Evolutionary conservation across 2,329 filamentous ascomycete genomes (phyloP).

Genomic region (Diaporthe velutina): DNA sequence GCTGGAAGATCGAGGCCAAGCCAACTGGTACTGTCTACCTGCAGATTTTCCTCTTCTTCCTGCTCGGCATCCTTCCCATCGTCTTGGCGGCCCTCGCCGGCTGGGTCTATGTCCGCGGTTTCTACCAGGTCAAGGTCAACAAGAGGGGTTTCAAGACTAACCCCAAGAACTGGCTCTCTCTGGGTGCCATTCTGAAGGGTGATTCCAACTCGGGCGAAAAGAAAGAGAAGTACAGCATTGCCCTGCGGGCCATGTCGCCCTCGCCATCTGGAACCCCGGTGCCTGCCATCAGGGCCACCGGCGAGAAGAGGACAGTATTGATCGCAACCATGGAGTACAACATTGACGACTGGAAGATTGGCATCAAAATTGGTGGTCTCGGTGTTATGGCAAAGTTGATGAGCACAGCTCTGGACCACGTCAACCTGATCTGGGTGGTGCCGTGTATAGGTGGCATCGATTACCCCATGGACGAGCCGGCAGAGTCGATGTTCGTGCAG

Average conservation of each 20-base stretch:
- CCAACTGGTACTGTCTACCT: conserved; percentile 65
- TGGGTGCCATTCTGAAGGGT: conserved; percentile 38
- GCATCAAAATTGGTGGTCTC: conserved; percentile 78
- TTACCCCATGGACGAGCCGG: conserved; percentile 70
- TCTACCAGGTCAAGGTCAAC: conserved; percentile 69
- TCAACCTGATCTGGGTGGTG: conserved; percentile 76
- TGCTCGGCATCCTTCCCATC: conserved; percentile 66
- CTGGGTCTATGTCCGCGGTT: conserved; percentile 68
- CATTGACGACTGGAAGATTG: conserved; percentile 77
- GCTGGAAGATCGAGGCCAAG: conserved; percentile 61
- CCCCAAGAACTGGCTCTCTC: conserved; percentile 36
- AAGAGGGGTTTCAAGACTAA: conserved; percentile 62
- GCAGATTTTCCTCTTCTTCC: conserved; percentile 66
- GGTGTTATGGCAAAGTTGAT: conserved; percentile 80
- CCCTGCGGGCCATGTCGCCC: conserved; percentile 37
- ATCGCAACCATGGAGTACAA: conserved; percentile 81
- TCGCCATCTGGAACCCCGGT: conserved; percentile 37
- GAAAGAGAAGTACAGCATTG: conserved; percentile 41
- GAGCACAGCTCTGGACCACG: conserved; percentile 74
- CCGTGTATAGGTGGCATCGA: conserved; percentile 73
- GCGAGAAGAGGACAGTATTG: conserved; percentile 64
- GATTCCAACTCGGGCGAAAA: conserved; percentile 44
- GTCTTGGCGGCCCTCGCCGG: conserved; percentile 63
- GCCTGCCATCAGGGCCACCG: conserved; percentile 37
- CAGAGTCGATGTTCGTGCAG: conserved; percentile 72